These are phyloP conservation scores for Neofusicoccum umdonicola DNA, from an alignment of 2,329 filamentous ascomycete species.

Conservation along the genomic window DNA sequence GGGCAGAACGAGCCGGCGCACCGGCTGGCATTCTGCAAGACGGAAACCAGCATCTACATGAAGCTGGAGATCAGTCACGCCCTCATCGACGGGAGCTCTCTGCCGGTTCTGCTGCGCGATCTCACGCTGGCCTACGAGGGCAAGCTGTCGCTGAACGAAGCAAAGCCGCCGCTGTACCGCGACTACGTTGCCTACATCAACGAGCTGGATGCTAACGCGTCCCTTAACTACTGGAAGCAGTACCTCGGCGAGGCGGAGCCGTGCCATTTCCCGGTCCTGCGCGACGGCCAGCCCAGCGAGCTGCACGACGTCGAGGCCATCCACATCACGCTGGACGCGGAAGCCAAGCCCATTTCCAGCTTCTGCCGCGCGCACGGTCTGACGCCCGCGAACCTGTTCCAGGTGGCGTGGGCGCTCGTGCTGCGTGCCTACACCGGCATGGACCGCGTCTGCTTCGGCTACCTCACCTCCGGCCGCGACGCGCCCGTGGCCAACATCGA, in stretches of 20 bases:
- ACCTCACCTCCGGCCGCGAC: constrained; percentile 37
- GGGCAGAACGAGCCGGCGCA: constrained; percentile 42
- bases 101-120: constrained; percentile 49
- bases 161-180: constrained; percentile 36
- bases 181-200: constrained; percentile 36
- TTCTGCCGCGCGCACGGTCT: constrained; percentile 46
- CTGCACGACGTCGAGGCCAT: not conserved
- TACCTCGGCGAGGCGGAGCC: constrained; percentile 39
- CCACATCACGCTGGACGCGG: constrained; percentile 36
- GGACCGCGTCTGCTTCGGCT: constrained; percentile 34
- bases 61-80: constrained; percentile 53
- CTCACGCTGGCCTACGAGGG: constrained; percentile 47
- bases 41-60: not conserved
- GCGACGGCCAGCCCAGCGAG: constrained; percentile 18
- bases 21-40: not conserved
- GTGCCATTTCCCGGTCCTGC: constrained; percentile 38
- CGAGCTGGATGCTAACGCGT: constrained; percentile 18
- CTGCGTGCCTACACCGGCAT: constrained; percentile 27
- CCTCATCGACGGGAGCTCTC: constrained; percentile 52
- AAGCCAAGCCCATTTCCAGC: constrained; percentile 23
- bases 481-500: constrained; percentile 33
- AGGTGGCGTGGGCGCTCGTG: constrained; percentile 35
- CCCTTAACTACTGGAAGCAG: constrained; percentile 37
- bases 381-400: constrained; percentile 49
- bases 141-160: constrained; percentile 31